Conservation (phyloP, 2,329 filamentous ascomycete species). For the Lachnellula cervina region DNA sequence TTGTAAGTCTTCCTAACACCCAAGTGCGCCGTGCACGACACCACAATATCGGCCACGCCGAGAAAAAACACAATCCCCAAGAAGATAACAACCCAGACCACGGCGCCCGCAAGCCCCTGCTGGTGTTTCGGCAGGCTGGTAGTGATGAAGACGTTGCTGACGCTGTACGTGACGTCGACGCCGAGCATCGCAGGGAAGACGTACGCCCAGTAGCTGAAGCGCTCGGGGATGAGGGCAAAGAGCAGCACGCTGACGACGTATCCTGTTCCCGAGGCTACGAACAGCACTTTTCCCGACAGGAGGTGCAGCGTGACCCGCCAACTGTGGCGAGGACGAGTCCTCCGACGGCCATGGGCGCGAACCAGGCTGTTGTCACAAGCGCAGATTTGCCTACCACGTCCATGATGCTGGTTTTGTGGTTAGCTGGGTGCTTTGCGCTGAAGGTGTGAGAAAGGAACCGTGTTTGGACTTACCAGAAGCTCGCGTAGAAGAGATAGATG, state of each 20-base stretch:
- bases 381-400: slow-evolving; percentile 44
- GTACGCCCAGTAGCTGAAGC: slow-evolving; percentile 53
- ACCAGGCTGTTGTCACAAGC: slow-evolving; percentile 59
- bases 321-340: slow-evolving; percentile 59
- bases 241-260: slow-evolving; percentile 45
- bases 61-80: slow-evolving; percentile 65
- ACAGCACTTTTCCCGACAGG: slow-evolving; percentile 44
- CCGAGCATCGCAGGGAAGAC: slow-evolving; percentile 65
- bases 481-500: slow-evolving; percentile 62
- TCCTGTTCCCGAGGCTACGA: slow-evolving; percentile 45
- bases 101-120: slow-evolving; percentile 64
- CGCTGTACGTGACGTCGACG: slow-evolving; percentile 69
- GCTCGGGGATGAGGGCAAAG: slow-evolving; percentile 52
- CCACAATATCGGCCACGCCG: slow-evolving; percentile 59
- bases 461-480: slow-evolving; percentile 38
- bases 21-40: slow-evolving; percentile 40
- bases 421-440: background rate
- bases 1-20: slow-evolving; percentile 50
- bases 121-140: slow-evolving; percentile 58
- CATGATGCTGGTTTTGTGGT: background rate
- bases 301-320: slow-evolving; percentile 47
- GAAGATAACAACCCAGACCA: slow-evolving; percentile 61
- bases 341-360: slow-evolving; percentile 57
- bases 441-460: background rate
- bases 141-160: slow-evolving; percentile 70